These are phyloP conservation scores for Aristolochia fimbriata DNA, from an alignment of 164 flowering plant genomes.

Conservation along the genomic window DNA sequence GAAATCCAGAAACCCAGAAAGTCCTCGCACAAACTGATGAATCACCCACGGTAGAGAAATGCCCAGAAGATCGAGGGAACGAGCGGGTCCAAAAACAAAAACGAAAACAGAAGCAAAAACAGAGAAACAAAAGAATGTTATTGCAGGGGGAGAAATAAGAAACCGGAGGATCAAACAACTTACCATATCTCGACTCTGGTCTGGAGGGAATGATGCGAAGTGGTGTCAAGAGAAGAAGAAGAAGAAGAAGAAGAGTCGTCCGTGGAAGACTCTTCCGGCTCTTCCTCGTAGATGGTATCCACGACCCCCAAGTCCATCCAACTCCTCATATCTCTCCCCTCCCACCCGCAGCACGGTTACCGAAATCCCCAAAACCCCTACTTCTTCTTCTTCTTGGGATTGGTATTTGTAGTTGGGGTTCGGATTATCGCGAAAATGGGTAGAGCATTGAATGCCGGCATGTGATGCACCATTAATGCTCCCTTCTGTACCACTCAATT, in stretches of 20 bases:
- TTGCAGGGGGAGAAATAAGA: neutral
- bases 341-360: conserved; percentile 1
- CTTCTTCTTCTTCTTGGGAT: neutral
- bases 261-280: conserved; percentile 24
- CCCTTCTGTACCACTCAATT: neutral
- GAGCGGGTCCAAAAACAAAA: neutral
- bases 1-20: neutral
- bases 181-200: conserved; percentile 41
- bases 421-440: conserved; percentile 6
- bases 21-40: neutral
- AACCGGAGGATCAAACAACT: neutral
- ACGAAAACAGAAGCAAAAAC: neutral
- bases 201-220: conserved; percentile 25
- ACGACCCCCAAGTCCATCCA: conserved; percentile 51
- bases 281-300: conserved; percentile 72
- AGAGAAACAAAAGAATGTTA: too few relatives aligned
- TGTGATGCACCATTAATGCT: conserved; percentile 52
- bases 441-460: conserved; percentile 32
- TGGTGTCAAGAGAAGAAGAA: conserved; percentile 20
- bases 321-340: conserved; percentile 21
- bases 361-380: neutral
- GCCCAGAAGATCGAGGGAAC: too few relatives aligned
- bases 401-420: conserved; percentile 5
- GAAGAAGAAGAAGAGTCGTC: conserved; percentile 26
- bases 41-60: too few relatives aligned